phyloP scores from a whole-genome alignment of 2,329 filamentous ascomycete genomes.

The Elsinoe batatas region DNA sequence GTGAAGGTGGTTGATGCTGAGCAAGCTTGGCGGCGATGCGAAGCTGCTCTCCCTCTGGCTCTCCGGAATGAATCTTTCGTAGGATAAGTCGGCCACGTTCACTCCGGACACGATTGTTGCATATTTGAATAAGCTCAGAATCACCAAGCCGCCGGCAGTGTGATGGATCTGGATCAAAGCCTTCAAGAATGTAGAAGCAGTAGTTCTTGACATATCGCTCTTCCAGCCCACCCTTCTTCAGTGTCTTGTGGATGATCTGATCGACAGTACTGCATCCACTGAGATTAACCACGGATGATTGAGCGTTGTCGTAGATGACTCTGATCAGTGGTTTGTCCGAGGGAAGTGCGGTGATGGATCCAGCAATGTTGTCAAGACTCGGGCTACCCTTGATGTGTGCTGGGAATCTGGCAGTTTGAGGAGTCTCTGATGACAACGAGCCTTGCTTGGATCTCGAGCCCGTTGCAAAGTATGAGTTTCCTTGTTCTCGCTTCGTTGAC shows the following conservation, averaged over 20 bases:
- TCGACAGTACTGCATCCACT: slow-evolving; percentile 84
- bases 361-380: slow-evolving; percentile 71
- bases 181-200: slow-evolving; percentile 89
- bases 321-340: slow-evolving; percentile 81
- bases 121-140: slow-evolving; percentile 80
- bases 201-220: slow-evolving; percentile 91
- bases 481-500: slow-evolving; percentile 40
- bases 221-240: slow-evolving; percentile 78
- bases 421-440: slow-evolving; percentile 42
- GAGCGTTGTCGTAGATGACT: slow-evolving; percentile 83
- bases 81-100: slow-evolving; percentile 88
- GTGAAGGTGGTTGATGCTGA: slow-evolving; percentile 55
- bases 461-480: slow-evolving; percentile 42
- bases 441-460: slow-evolving; percentile 11
- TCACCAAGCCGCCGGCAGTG: slow-evolving; percentile 78
- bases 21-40: slow-evolving; percentile 82
- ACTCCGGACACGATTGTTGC: slow-evolving; percentile 72
- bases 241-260: slow-evolving; percentile 80
- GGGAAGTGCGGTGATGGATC: slow-evolving; percentile 67
- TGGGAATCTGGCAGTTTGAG: slow-evolving; percentile 52
- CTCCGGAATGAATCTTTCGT: slow-evolving; percentile 81
- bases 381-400: slow-evolving; percentile 70
- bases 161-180: slow-evolving; percentile 69
- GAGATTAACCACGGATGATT: slow-evolving; percentile 89
- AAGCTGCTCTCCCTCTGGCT: slow-evolving; percentile 78